phyloP scores from a whole-genome alignment of 23 red algal species.

The Cyanidiococcus yangmingshanensis region DNA sequence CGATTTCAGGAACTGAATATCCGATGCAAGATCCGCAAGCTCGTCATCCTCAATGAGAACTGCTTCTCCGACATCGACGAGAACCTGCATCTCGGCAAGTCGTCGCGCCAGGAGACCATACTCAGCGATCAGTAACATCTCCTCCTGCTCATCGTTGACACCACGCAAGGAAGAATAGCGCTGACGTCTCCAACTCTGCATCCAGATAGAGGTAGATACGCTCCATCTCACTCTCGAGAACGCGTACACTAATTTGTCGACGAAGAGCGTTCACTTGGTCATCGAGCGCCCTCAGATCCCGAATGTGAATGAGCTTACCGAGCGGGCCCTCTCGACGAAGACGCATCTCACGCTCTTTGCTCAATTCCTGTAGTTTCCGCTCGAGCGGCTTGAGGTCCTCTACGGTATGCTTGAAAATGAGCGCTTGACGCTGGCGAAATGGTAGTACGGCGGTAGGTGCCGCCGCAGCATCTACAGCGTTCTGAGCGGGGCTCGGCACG shows the following conservation, averaged over 20 bases:
- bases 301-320: conserved; percentile 72
- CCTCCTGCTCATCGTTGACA: conserved; percentile 37
- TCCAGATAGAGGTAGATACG: conserved; percentile 55
- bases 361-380: conserved; percentile 42
- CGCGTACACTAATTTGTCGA: conserved; percentile 57
- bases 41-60: conserved; percentile 73
- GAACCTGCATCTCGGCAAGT: conserved; percentile 45
- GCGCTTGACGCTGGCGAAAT: background rate
- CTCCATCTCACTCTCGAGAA: conserved; percentile 84
- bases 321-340: conserved; percentile 82
- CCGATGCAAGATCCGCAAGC: conserved; percentile 57
- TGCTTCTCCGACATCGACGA: conserved; percentile 56
- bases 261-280: conserved; percentile 69
- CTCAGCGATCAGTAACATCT: conserved; percentile 69
- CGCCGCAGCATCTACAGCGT: background rate
- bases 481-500: background rate
- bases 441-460: background rate
- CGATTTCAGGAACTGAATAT: conserved; percentile 70
- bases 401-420: background rate
- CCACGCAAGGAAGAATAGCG: conserved; percentile 1
- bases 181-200: conserved; percentile 43
- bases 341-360: conserved; percentile 60
- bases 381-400: conserved; percentile 66
- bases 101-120: conserved; percentile 58
- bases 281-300: conserved; percentile 82